Percentiles rank a stretch among this genome's conserved stretches.
phyloP scores from a whole-genome alignment of 2,329 filamentous ascomycete species.

The Parafenestella ontariensis region DNA sequence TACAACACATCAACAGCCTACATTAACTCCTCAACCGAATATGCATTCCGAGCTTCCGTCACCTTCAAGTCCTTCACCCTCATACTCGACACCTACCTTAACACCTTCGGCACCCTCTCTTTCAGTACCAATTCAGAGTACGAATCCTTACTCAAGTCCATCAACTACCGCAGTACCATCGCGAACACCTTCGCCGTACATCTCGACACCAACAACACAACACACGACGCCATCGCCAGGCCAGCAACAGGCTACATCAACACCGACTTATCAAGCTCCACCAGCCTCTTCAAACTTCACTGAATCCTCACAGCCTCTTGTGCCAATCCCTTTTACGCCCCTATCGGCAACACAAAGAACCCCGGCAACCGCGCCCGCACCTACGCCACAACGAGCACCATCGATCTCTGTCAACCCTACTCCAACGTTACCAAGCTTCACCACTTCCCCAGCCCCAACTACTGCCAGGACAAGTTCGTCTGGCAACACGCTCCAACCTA shows the following conservation, averaged over 20 bases:
- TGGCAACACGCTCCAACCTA: not conserved
- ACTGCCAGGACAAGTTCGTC: not conserved
- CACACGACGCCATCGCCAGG: not conserved
- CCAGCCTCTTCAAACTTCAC: not conserved
- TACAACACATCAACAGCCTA: not conserved
- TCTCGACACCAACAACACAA: not conserved
- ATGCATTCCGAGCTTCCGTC: not conserved
- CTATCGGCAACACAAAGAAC: not conserved
- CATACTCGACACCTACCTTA: not conserved
- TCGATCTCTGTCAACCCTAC: not conserved
- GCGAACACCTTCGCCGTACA: not conserved
- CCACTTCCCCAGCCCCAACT: not conserved
- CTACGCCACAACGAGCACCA: not conserved
- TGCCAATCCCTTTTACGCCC: not conserved
- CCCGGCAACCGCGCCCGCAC: not conserved
- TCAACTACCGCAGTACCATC: not conserved
- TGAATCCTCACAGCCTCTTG: not conserved
- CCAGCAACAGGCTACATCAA: not conserved
- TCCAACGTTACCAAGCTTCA: no score
- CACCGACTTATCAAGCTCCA: not conserved
- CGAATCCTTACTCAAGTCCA: not conserved
- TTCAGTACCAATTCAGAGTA: not conserved
- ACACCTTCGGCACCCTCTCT: not conserved
- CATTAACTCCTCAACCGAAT: not conserved
- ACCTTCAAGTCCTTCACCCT: not conserved